These are phyloP conservation scores for Lepiota venenata DNA, from an alignment of 768 basidiomycete species.

Conservation along the genomic window DNA sequence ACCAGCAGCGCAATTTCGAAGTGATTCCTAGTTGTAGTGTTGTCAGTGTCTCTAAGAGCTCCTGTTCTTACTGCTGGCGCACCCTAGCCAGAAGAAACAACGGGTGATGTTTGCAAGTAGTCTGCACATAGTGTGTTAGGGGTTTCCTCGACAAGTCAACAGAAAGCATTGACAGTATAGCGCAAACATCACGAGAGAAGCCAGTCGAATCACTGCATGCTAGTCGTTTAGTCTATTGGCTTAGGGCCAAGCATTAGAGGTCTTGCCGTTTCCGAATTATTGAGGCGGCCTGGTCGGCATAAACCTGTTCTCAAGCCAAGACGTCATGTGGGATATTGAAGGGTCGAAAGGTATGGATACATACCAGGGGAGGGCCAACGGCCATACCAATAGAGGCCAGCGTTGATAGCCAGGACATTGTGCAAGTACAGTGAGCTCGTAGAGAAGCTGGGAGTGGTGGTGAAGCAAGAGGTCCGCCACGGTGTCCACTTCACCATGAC, in stretches of 20 bases:
- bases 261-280: slow-evolving; percentile 57
- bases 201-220: slow-evolving; percentile 71
- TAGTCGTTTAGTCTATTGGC: slow-evolving; percentile 1
- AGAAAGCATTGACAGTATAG: slow-evolving; percentile 57
- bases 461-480: too few relatives aligned
- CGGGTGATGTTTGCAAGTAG: slow-evolving; percentile 82
- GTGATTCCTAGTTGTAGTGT: slow-evolving; percentile 36
- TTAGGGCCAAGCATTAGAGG: slow-evolving; percentile 37
- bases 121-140: slow-evolving; percentile 30
- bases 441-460: slow-evolving; percentile 1
- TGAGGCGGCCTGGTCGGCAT: slow-evolving; percentile 79
- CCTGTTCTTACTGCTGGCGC: slow-evolving; percentile 9
- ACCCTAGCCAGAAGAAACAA: slow-evolving; percentile 91
- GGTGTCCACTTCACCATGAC: too few relatives aligned
- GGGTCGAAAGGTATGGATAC: slow-evolving; percentile 10
- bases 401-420: slow-evolving; percentile 63
- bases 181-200: slow-evolving; percentile 85
- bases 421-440: neutral
- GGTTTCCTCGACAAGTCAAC: neutral
- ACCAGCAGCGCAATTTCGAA: slow-evolving; percentile 78
- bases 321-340: slow-evolving; percentile 2
- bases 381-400: slow-evolving; percentile 79
- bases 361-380: slow-evolving; percentile 69
- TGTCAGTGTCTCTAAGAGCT: slow-evolving; percentile 2
- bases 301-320: slow-evolving; percentile 44